These are phyloP conservation scores for Nyssa sinensis DNA, from an alignment of 148 eudicot species.

Conservation along the genomic window DNA sequence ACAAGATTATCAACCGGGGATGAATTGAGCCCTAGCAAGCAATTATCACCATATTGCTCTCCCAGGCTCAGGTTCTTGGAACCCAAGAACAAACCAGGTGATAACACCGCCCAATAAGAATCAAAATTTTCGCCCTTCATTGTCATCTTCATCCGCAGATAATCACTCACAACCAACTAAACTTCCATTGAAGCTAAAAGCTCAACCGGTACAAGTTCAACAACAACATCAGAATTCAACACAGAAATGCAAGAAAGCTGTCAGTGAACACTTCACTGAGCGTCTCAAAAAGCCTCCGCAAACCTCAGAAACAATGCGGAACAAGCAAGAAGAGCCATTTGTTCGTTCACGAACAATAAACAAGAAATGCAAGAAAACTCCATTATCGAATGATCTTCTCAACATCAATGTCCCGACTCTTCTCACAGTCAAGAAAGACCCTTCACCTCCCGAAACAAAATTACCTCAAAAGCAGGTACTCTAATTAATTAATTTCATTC, in stretches of 20 bases:
- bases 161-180: background rate
- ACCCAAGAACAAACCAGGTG: constrained; percentile 7
- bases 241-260: constrained; percentile 15
- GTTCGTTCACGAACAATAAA: constrained; percentile 30
- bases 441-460: constrained; percentile 34
- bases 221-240: background rate
- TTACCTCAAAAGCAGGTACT: constrained; percentile 58
- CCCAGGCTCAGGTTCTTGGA: constrained; percentile 17
- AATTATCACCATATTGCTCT: constrained; percentile 4
- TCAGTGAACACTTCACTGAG: constrained; percentile 9
- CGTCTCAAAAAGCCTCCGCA: constrained; percentile 21
- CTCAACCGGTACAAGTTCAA: background rate
- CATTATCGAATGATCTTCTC: constrained; percentile 48
- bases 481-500: background rate
- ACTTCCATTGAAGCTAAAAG: background rate
- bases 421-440: constrained; percentile 52
- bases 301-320: constrained; percentile 27
- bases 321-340: constrained; percentile 66
- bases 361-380: constrained; percentile 56
- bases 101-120: constrained; percentile 3
- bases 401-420: constrained; percentile 45
- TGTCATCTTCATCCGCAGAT: background rate
- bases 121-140: constrained; percentile 14
- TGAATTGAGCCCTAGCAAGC: constrained; percentile 6
- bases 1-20: background rate